phyloP scores from a whole-genome alignment of 129 eudicot genomes.

The Helichrysum umbraculigerum region DNA sequence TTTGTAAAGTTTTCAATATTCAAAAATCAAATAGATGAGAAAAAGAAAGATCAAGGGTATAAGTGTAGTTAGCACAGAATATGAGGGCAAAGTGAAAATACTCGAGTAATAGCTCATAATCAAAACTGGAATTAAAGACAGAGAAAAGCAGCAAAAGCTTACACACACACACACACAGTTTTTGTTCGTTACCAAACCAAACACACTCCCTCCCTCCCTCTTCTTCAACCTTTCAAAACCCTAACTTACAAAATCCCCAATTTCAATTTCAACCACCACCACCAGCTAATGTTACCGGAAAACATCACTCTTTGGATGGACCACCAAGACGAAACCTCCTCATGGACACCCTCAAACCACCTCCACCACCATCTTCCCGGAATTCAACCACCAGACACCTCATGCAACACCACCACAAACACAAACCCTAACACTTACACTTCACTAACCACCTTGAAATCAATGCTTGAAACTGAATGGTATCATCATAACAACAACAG shows the following conservation, averaged over 20 bases:
- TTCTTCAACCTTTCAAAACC: background rate
- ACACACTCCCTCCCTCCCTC: background rate
- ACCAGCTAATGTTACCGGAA: conserved; percentile 46
- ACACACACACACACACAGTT: conserved; percentile 18
- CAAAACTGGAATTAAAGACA: background rate
- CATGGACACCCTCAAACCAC: conserved; percentile 37
- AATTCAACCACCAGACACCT: background rate
- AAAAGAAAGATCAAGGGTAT: background rate
- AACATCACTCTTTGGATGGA: conserved; percentile 45
- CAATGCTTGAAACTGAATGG: conserved; percentile 70
- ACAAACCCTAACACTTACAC: conserved; percentile 26
- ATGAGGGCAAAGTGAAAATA: background rate
- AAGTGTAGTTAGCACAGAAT: conserved; percentile 12
- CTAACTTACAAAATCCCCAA: background rate
- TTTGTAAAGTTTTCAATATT: background rate
- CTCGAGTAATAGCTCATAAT: background rate
- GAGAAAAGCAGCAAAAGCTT: conserved; percentile 15
- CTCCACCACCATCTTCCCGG: background rate
- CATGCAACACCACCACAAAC: conserved; percentile 11
- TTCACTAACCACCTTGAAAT: conserved; percentile 48
- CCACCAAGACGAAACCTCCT: conserved; percentile 38
- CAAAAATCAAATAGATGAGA: background rate
- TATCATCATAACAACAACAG: conserved; percentile 24
- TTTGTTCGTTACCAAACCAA: conserved; percentile 21
- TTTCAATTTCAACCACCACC: background rate